Evolutionary conservation across 495 filamentous ascomycete species (phyloP).

Genomic region (Xylaria bambusicola): DNA sequence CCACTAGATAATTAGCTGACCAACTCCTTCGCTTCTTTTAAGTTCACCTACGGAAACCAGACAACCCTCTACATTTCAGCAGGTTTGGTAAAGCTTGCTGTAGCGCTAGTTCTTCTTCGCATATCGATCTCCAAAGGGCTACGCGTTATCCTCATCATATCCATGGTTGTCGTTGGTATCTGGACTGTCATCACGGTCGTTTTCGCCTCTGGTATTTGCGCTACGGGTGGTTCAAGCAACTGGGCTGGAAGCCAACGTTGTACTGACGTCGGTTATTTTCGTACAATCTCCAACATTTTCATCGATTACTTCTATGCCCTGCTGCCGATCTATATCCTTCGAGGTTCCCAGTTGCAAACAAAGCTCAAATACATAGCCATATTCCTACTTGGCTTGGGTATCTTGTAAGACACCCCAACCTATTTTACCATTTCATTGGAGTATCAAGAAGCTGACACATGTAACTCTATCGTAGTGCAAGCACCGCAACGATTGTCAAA

Average conservation of each 20-base stretch:
- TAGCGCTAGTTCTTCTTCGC: conserved; percentile 32
- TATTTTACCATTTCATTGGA: background rate
- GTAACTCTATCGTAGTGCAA: conserved; percentile 21
- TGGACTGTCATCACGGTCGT: conserved; percentile 34
- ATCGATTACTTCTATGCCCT: conserved; percentile 37
- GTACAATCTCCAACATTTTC: conserved; percentile 33
- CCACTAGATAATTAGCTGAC: conserved; percentile 11
- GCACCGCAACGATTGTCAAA: conserved; percentile 33
- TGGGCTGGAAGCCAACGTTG: conserved; percentile 31
- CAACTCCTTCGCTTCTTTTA: background rate
- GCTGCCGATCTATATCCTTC: conserved; percentile 28
- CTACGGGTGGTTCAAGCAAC: conserved; percentile 28
- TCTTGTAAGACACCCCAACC: conserved; percentile 23
- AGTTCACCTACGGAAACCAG: conserved; percentile 34
- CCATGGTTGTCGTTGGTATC: conserved; percentile 26
- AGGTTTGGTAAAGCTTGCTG: conserved; percentile 31
- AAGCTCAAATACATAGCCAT: conserved; percentile 27
- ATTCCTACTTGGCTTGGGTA: conserved; percentile 28
- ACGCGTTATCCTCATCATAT: conserved; percentile 24
- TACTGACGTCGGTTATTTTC: conserved; percentile 30
- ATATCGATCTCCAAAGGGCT: conserved; percentile 25
- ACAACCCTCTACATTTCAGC: conserved; percentile 31
- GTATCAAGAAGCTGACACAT: conserved; percentile 3
- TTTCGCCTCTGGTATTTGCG: conserved; percentile 33
- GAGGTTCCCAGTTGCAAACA: conserved; percentile 22